Base-by-base conservation (phyloP, 2,329 filamentous ascomycete species). In the Ceratocystis colombiana region DNA sequence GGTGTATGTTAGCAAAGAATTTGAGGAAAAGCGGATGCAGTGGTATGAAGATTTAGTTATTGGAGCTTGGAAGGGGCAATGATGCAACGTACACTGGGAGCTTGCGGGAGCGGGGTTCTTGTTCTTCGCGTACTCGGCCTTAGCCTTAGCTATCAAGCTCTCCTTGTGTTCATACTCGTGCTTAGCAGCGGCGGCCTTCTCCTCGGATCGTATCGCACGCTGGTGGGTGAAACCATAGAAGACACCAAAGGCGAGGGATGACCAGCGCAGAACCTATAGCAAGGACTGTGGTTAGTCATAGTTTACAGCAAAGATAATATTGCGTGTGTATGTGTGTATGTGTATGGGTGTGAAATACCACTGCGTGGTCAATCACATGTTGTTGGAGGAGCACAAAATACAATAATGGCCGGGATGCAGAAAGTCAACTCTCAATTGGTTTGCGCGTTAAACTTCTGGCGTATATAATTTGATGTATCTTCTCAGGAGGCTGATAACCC, bases 171-270 rank as follows among this genome's bases (percentile, higher is more conserved):
- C 83, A 77, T 93, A 97, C 77, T 96, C 90, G 75, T 85, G 85
- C 78, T 95, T 80, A 73, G 84, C 83, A 72, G 87, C 84, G 71
- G 86, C 81, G 69, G 83, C 78, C 79, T 86, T 88, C 74, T 91
- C 85, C 73, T 83, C 78, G 67, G 88, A 78, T 71, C 80, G 87
- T 77, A 99, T 88, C 69, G 85, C 84, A 74, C 88, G 82, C 81
- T 99, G 94, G 82, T 96, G 93, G 78, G 87, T 89, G 81, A 96
- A 86, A 77, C 94, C 94, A 82, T 99, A 99, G 80, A 96, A 87
- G 76, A 97, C 80, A 76, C 94, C 94, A 74, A 90, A 82, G 74
- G 87, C 89, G 71, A 99, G 89, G 76, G 92, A 92, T 75, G 91
- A 93, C 84, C 93, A 99, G 79, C 94, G 92, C 78, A 97, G 85